A percentile compares a stretch with the other conserved stretches of the same genome.
These are phyloP conservation scores for Aspergillus calidoustus DNA, from an alignment of 2,329 filamentous ascomycete genomes.

Conservation along the genomic window DNA sequence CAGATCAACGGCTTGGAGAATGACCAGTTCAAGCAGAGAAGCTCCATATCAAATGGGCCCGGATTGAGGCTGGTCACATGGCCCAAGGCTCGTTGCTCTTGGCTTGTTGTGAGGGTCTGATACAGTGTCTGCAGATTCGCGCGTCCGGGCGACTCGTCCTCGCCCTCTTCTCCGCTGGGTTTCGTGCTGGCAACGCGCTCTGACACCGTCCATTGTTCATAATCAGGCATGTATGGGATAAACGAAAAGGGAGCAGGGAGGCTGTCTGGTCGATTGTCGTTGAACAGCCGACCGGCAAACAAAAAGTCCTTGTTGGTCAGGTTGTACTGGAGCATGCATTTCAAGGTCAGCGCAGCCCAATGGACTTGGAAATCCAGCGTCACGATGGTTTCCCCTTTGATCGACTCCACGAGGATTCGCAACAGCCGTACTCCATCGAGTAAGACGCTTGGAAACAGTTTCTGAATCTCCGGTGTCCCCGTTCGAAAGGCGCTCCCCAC, in stretches of 20 bases:
- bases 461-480: neutral
- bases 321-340: neutral
- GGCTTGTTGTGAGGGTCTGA: neutral
- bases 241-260: neutral
- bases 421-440: neutral
- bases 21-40: neutral
- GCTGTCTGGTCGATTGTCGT: neutral
- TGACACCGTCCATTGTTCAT: neutral
- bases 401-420: neutral
- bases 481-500: neutral
- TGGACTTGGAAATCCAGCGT: neutral
- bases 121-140: neutral
- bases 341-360: neutral
- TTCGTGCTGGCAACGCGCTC: neutral
- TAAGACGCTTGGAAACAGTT: neutral
- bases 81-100: neutral
- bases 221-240: neutral
- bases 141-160: too few relatives aligned
- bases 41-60: neutral
- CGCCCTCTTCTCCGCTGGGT: neutral
- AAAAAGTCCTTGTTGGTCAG: neutral
- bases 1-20: neutral
- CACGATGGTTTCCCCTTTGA: neutral
- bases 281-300: neutral
- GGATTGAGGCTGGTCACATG: neutral